Percentiles rank a stretch among this genome's conserved stretches.
Conservation (phyloP, 2,329 filamentous ascomycete genomes). For the Arachnomyces sp. region DNA sequence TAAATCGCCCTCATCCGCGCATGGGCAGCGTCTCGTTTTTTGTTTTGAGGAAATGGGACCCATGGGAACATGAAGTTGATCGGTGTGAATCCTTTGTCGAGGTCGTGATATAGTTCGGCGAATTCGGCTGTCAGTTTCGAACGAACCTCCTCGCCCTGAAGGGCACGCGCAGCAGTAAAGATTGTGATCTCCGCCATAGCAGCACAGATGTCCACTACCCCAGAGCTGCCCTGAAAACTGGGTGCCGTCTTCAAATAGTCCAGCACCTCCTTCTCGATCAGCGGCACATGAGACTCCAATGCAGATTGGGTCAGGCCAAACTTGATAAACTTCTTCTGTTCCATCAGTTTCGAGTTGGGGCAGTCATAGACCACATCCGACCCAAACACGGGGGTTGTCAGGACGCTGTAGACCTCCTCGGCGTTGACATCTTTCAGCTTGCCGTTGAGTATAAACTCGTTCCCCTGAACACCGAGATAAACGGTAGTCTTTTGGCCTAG, state of each 20-base stretch:
- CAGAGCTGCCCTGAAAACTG: slow-evolving; percentile 51
- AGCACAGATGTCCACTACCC: slow-evolving; percentile 55
- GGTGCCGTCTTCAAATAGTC: slow-evolving; percentile 49
- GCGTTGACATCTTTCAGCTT: slow-evolving; percentile 85
- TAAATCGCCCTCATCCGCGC: slow-evolving; percentile 63
- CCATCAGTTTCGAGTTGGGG: slow-evolving; percentile 86
- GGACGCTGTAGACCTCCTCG: slow-evolving; percentile 77
- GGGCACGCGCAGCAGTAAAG: slow-evolving; percentile 67
- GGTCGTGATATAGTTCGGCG: slow-evolving; percentile 68
- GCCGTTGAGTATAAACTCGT: slow-evolving; percentile 88
- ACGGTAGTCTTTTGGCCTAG: slow-evolving; percentile 85
- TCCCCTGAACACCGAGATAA: slow-evolving; percentile 70
- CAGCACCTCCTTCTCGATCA: slow-evolving; percentile 65
- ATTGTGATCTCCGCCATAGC: slow-evolving; percentile 70
- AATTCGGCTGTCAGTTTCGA: slow-evolving; percentile 62
- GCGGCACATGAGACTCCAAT: slow-evolving; percentile 62
- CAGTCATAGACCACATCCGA: slow-evolving; percentile 85
- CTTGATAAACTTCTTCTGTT: slow-evolving; percentile 80
- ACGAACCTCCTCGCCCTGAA: slow-evolving; percentile 70
- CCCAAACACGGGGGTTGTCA: slow-evolving; percentile 66
- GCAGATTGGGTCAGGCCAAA: slow-evolving; percentile 54
- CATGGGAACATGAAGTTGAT: slow-evolving; percentile 78
- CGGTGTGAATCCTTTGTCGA: slow-evolving; percentile 69
- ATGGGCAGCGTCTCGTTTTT: slow-evolving; percentile 61
- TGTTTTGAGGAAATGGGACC: slow-evolving; percentile 68